Conservation (phyloP, 257 asterid genomes). For the Coffea eugenioides region DNA sequence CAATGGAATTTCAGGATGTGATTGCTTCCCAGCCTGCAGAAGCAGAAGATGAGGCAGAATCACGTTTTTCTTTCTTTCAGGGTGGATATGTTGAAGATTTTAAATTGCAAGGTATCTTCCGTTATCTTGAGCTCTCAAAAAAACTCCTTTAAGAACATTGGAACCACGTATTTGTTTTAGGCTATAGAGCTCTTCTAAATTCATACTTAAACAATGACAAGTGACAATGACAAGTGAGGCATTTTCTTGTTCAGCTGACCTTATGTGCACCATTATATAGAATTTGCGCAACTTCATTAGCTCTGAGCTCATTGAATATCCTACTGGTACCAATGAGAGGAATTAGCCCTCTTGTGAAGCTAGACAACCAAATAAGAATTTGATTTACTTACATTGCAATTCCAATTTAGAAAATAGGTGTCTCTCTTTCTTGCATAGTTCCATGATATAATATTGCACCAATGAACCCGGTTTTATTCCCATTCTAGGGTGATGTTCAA, state of each 20-base stretch:
- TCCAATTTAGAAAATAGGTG: neutral
- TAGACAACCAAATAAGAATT: neutral
- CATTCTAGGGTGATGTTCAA: neutral
- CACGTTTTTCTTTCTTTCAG: constrained; percentile 85
- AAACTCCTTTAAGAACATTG: neutral
- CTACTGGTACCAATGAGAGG: too few species aligned
- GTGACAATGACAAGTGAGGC: too few species aligned
- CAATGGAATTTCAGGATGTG: constrained; percentile 71
- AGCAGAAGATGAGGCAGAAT: constrained; percentile 48
- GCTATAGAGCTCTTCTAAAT: neutral
- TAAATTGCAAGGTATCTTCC: constrained; percentile 52
- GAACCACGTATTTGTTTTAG: neutral
- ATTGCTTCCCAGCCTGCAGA: constrained; percentile 51
- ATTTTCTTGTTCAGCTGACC: neutral
- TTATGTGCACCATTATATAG: neutral
- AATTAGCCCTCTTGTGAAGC: neutral
- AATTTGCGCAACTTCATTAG: neutral
- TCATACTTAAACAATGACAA: neutral
- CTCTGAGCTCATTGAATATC: neutral
- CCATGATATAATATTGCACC: neutral
- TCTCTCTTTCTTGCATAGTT: neutral
- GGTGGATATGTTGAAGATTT: constrained; percentile 85
- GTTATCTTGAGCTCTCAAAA: neutral
- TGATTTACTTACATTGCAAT: neutral
- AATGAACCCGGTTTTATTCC: neutral